phyloP scores from a whole-genome alignment of 2,329 filamentous ascomycete species.

The Colletotrichum viniferum region DNA sequence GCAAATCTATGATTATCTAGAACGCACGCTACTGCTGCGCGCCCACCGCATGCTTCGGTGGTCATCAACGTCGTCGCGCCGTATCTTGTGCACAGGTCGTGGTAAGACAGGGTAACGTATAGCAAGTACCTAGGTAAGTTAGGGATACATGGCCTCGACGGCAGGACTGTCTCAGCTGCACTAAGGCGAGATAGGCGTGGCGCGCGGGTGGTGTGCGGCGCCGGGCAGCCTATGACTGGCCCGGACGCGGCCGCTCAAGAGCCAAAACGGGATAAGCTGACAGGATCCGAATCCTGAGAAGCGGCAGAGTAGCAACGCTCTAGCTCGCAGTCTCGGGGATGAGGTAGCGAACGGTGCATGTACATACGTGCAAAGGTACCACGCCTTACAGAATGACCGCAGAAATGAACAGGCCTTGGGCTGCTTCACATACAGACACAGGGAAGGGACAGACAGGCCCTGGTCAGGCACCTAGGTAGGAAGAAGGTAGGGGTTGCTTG shows the following conservation, averaged over 20 bases:
- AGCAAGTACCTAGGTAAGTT: not conserved
- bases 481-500: not conserved
- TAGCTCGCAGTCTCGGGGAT: not conserved
- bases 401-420: not conserved
- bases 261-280: slow-evolving; percentile 10
- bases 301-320: slow-evolving; percentile 11
- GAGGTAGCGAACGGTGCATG: not conserved
- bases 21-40: not conserved
- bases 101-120: no score
- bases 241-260: not conserved
- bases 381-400: not conserved
- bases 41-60: not conserved
- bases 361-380: not conserved
- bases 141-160: not conserved
- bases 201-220: not conserved
- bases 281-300: slow-evolving; percentile 13
- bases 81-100: no score
- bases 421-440: not conserved
- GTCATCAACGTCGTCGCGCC: not conserved
- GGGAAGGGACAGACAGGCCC: not conserved
- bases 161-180: not conserved
- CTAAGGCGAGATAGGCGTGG: not conserved
- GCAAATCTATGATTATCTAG: not conserved
- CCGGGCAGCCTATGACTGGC: not conserved
- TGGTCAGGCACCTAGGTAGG: not conserved